A percentile compares a stretch with the other conserved stretches of the same genome.
phyloP scores from a whole-genome alignment of 768 basidiomycete species.

The Leccinum pellstonianum region DNA sequence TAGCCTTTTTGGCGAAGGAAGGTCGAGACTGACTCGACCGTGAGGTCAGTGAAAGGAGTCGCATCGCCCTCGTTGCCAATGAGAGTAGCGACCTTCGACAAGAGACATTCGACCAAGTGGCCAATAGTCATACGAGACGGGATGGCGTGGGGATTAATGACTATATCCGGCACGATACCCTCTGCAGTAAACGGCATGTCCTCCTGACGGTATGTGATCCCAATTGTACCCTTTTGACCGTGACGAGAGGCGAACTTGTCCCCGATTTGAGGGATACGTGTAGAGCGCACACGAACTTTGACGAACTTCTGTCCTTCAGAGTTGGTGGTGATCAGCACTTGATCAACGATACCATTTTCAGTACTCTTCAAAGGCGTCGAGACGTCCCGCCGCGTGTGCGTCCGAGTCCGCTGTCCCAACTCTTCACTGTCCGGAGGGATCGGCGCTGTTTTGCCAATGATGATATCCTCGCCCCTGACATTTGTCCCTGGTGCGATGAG shows the following conservation, averaged over 20 bases:
- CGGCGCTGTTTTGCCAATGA: conserved; percentile 98
- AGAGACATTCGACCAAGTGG: conserved; percentile 96
- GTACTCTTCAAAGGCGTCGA: conserved; percentile 98
- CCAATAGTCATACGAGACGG: conserved; percentile 99
- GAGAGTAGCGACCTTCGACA: conserved; percentile 94
- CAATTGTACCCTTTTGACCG: conserved; percentile 99
- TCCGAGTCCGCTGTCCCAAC: conserved; percentile 91
- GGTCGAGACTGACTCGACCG: conserved; percentile 96
- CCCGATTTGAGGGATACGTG: conserved; percentile 95
- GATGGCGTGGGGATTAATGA: conserved; percentile 99
- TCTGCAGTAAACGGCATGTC: conserved; percentile 99
- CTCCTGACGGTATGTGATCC: conserved; percentile 99
- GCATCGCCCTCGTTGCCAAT: conserved; percentile 98
- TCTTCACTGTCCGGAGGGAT: conserved; percentile 97
- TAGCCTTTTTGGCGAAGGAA: conserved; percentile 88
- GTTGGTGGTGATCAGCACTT: conserved; percentile 95
- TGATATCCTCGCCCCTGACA: conserved; percentile 95
- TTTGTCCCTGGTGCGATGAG: conserved; percentile 94
- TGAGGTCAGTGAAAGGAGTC: conserved; percentile 97
- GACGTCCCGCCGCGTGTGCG: conserved; percentile 91
- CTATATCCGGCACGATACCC: conserved; percentile 93
- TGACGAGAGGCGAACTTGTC: conserved; percentile 99
- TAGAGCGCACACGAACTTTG: conserved; percentile 94
- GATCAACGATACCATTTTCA: conserved; percentile 96
- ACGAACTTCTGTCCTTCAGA: conserved; percentile 97